Conservation (phyloP, 1,284 basidiomycete genomes). For the Puccinia triticina region DNA sequence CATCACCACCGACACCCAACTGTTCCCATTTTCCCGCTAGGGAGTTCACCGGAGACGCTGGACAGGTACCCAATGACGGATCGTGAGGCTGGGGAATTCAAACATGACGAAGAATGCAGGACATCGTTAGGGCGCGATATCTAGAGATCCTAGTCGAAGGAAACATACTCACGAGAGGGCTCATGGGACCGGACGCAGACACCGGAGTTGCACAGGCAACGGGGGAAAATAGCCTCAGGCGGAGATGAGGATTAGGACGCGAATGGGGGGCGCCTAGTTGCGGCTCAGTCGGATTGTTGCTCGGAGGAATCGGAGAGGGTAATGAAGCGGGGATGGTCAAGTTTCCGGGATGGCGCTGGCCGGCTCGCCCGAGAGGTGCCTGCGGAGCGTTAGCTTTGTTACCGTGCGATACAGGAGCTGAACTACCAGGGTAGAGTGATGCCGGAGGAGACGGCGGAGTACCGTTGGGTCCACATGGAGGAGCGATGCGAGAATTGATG, state of each 20-base stretch:
- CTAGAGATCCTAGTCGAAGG: background rate
- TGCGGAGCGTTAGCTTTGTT: background rate
- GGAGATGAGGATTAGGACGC: constrained; percentile 4
- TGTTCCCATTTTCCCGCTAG: constrained; percentile 81
- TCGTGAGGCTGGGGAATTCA: constrained; percentile 19
- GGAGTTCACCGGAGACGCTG: constrained; percentile 28
- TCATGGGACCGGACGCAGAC: constrained; percentile 31
- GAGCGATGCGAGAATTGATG: background rate
- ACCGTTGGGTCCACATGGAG: background rate
- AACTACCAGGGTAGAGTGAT: background rate
- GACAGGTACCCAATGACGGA: background rate
- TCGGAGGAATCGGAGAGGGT: constrained; percentile 3
- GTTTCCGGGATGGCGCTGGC: background rate
- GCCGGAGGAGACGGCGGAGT: background rate
- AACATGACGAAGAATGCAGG: background rate
- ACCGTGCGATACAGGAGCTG: background rate
- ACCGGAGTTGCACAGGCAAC: background rate
- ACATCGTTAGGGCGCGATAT: background rate
- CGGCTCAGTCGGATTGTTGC: background rate
- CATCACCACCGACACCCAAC: constrained; percentile 78
- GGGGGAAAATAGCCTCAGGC: background rate
- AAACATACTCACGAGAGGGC: constrained; percentile 21
- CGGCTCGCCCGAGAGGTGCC: background rate
- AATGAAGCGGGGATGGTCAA: background rate
- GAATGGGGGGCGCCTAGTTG: background rate